Base-by-base conservation (phyloP, 306 rosid genomes). In the Geum urbanum region DNA sequence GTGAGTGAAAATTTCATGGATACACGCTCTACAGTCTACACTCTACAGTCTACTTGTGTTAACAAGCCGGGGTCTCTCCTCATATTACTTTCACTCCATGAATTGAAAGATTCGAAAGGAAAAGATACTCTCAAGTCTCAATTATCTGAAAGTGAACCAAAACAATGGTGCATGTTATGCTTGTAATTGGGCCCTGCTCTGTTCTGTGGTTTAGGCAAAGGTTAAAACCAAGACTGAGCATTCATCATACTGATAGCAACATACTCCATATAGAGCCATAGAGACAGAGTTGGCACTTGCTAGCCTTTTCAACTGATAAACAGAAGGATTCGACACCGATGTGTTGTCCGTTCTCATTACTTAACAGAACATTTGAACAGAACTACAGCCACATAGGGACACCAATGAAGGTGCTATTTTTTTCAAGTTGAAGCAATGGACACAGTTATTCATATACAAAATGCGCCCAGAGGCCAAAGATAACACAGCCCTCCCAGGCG, bases 401-500 rank as follows among this genome's bases (percentile, higher is more conserved):
- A 56, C 10, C 14, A 44, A 15, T 24, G 66, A 22, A 13, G 47
- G 37, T 32, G 37, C 37, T 37, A 15, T 3, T 52, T 49, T 40
- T 69, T 56, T 44, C 66, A 45, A 9, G 13, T 50, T 44, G 32
- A 45, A 27, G 74, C 66, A 70, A 57, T 57, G 62, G 39, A 57
- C 43, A 16, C 43, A 16, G 49, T 63, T 59, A 32, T 59, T 20
- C 75, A 77, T 81, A 77, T 84, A 80, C 84, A 81, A 67, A 49
- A 47, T 67, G 61, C 59, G 76, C 62, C 48, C 32, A 66, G 75
- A 65, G 79, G 75, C 74, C 81, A 72, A 89, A 72, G 71, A 24
- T 32, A 79, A 76, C 64, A 84, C 67, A 37, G 69, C 80, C 79
- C 75, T 79, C 64, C 41, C 37, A 47, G 72, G 77, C 53, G 46